These are phyloP conservation scores for Amauroascus niger DNA, from an alignment of 2,329 filamentous ascomycete genomes.

Conservation along the genomic window DNA sequence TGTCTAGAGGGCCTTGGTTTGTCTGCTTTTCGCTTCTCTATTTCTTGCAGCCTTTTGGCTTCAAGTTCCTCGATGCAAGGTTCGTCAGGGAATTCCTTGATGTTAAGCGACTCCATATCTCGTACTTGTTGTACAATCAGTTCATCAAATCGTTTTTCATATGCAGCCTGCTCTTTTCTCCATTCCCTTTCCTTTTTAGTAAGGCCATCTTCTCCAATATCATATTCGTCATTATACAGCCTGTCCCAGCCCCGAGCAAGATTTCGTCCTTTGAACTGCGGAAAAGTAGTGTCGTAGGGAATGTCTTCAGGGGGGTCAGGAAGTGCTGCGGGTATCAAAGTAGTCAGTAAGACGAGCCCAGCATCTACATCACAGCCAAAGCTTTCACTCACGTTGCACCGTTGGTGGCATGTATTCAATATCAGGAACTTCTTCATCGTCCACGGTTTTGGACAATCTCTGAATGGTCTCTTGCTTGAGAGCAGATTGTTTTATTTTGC, in stretches of 20 bases:
- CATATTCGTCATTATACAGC: conserved; percentile 39
- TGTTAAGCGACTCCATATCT: conserved; percentile 51
- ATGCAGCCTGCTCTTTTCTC: conserved; percentile 54
- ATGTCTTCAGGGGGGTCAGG: conserved; percentile 39
- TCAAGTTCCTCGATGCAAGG: conserved; percentile 31
- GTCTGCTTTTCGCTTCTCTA: conserved; percentile 23
- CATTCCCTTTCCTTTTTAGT: conserved; percentile 59
- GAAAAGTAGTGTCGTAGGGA: conserved; percentile 41
- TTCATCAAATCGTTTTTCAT: conserved; percentile 55
- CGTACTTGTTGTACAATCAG: conserved; percentile 59
- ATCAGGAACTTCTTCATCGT: conserved; percentile 55
- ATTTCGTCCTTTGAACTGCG: conserved; percentile 46
- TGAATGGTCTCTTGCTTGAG: neutral
- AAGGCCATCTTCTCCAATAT: conserved; percentile 48
- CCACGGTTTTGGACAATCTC: conserved; percentile 33
- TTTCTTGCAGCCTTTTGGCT: conserved; percentile 16
- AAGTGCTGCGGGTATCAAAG: conserved; percentile 41
- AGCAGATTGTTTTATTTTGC: conserved; percentile 48
- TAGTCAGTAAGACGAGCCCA: conserved; percentile 4
- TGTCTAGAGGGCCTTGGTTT: conserved; percentile 20
- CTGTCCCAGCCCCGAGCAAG: conserved; percentile 44
- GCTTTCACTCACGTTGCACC: conserved; percentile 40
- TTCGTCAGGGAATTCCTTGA: conserved; percentile 33
- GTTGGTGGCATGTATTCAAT: conserved; percentile 83
- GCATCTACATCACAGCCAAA: neutral